Evolutionary conservation across 805 yeast genomes (phyloP), one percentile per base, ranked within the genome.

Genomic region (Nadsonia fulvescens): DNA sequence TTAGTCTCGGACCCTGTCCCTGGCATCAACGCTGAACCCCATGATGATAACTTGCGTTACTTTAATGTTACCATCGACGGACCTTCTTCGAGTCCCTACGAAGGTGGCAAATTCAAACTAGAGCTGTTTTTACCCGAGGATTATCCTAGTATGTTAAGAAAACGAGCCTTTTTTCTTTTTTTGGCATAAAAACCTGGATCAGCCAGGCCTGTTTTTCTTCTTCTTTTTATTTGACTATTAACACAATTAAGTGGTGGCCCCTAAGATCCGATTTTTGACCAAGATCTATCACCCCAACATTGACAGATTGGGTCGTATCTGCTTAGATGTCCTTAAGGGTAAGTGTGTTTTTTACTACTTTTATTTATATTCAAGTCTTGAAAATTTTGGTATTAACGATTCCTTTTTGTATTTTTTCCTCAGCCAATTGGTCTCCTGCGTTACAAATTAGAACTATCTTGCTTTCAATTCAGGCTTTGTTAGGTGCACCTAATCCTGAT

Each of bases 401-500:
- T n/a, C 8, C 10, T 18, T 7, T 8, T 10, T 21, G 15, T 10
- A 4, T 18, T 21, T 20, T 33, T 17, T 22, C 27, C 28, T 10
- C 32, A 47, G 69, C 78, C 40, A 83, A 86, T 53, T 89, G 98
- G 98, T 77, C 93, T 6, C 96, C 98, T 4, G 98, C 98, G 1
- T 59, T 86, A 33, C 96, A 89, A 49, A 89, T 89, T 36, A 65
- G 96, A 50, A 89, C 96, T 6, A 75, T 89, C 13, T 56, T 89
- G 34, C 58, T 89, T 30, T 78, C 93, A 6, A 75, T 89, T 32
- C 98, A 89, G 53, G 95, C 96, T 0, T 56, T 89, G 30, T 55
- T 89, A 27, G 93, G 93, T 2, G 82, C 93, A 4, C 98, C 98
- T 7, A 89, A 89, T 42, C 98, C 98, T 3, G 93, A 89, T 47